A percentile compares a stretch with the other conserved stretches of the same genome.
These are phyloP conservation scores for Neophaeococcomyces mojaviensis DNA, from an alignment of 2,329 filamentous ascomycete species.

Conservation along the genomic window DNA sequence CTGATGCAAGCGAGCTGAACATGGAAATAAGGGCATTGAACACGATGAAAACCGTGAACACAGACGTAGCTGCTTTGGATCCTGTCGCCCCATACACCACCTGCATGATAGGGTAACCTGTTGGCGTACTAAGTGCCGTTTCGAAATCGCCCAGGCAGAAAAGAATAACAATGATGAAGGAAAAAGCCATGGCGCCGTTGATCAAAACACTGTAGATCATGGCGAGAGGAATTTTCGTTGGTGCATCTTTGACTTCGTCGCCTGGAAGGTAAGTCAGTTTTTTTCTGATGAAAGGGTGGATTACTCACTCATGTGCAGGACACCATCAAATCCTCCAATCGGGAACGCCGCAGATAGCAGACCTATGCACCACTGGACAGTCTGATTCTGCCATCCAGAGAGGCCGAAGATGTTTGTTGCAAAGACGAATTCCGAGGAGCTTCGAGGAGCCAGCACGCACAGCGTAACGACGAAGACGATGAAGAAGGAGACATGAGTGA, in stretches of 20 bases:
- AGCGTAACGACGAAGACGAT: constrained; percentile 31
- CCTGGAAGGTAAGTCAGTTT: no score
- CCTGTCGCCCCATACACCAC: constrained; percentile 39
- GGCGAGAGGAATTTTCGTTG: constrained; percentile 30
- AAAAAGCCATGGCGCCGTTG: constrained; percentile 24
- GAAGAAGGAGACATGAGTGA: constrained; percentile 30
- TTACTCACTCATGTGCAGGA: constrained; percentile 44
- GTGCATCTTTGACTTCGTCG: constrained; percentile 33
- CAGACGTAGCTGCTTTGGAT: constrained; percentile 36
- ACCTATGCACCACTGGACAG: constrained; percentile 32
- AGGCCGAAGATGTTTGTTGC: constrained; percentile 34
- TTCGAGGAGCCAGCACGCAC: constrained; percentile 27
- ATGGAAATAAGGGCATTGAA: constrained; percentile 40
- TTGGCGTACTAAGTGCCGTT: constrained; percentile 28
- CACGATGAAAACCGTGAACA: constrained; percentile 39
- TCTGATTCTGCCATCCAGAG: constrained; percentile 28
- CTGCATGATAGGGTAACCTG: constrained; percentile 38
- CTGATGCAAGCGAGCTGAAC: constrained; percentile 44
- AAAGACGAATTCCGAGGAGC: constrained; percentile 36
- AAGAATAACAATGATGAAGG: constrained; percentile 20
- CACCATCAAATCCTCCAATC: constrained; percentile 36
- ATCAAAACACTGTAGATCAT: constrained; percentile 29
- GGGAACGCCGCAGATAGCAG: constrained; percentile 26
- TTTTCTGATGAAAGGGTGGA: no score
- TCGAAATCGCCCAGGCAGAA: constrained; percentile 23